Conservation (phyloP, 371 early-diverging fungal genomes). For the Mortierella sp. region DNA sequence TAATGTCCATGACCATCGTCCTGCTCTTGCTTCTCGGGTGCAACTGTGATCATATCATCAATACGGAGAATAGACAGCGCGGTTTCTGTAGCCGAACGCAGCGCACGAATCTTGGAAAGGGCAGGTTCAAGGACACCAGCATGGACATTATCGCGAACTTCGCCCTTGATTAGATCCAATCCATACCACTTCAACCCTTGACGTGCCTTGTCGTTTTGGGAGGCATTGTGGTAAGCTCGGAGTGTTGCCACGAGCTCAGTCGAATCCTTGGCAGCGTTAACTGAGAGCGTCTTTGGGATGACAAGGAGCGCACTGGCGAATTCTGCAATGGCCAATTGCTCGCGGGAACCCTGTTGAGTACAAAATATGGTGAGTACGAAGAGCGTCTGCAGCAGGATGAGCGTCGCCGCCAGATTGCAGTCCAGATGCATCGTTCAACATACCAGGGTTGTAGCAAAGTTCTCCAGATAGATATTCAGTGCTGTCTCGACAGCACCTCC, state of each 20-base stretch:
- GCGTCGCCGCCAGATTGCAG: no score
- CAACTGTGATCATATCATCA: slow-evolving; percentile 95
- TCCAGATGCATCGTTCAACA: slow-evolving; percentile 23
- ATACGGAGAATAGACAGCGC: slow-evolving; percentile 99
- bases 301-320: slow-evolving; percentile 97
- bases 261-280: slow-evolving; percentile 99
- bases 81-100: slow-evolving; percentile 99
- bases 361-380: no score
- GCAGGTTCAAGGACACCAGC: slow-evolving; percentile 99
- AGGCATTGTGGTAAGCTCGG: slow-evolving; percentile 93
- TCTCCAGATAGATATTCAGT: slow-evolving; percentile 97
- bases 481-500: slow-evolving; percentile 99
- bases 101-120: slow-evolving; percentile 98
- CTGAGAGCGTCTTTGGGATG: slow-evolving; percentile 98
- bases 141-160: slow-evolving; percentile 94
- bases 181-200: slow-evolving; percentile 88
- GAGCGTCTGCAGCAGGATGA: no score
- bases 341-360: slow-evolving; percentile 68
- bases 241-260: slow-evolving; percentile 97
- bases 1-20: slow-evolving; percentile 69
- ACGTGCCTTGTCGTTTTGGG: slow-evolving; percentile 76
- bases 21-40: slow-evolving; percentile 59
- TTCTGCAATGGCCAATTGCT: slow-evolving; percentile 99
- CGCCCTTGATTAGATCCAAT: slow-evolving; percentile 95
- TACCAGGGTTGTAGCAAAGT: slow-evolving; percentile 92